Conservation (phyloP, 495 filamentous ascomycete genomes). For the Penicillium desertorum region DNA sequence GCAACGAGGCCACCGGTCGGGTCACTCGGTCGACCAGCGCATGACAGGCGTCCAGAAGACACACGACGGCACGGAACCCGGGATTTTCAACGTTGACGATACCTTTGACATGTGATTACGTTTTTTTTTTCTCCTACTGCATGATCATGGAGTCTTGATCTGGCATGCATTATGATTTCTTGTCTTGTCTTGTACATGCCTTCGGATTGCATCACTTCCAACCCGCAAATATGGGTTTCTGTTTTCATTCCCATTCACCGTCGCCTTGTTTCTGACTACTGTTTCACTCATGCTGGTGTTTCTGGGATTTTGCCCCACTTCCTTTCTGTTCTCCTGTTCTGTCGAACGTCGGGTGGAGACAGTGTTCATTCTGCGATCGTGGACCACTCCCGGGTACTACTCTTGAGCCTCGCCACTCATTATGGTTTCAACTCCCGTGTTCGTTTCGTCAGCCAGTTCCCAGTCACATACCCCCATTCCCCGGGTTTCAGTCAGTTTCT, state of each 20-base stretch:
- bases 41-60: slow-evolving; percentile 76
- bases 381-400: not conserved
- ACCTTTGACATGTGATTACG: slow-evolving; percentile 67
- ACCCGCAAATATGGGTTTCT: slow-evolving; percentile 30
- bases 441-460: not conserved
- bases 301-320: not conserved
- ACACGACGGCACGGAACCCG: slow-evolving; percentile 59
- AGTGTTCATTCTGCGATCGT: not conserved
- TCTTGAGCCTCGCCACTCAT: not conserved
- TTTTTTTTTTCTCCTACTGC: slow-evolving; percentile 31
- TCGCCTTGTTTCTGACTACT: slow-evolving; percentile 11
- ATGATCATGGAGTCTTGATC: slow-evolving; percentile 49
- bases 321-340: slow-evolving; percentile 4
- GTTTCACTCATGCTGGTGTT: slow-evolving; percentile 3
- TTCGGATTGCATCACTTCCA: slow-evolving; percentile 25
- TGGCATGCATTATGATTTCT: slow-evolving; percentile 30
- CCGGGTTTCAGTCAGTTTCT: not conserved
- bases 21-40: slow-evolving; percentile 51
- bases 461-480: slow-evolving; percentile 10
- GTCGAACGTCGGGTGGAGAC: not conserved
- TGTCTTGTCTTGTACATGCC: slow-evolving; percentile 45
- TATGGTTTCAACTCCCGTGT: not conserved
- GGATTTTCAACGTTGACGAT: slow-evolving; percentile 67
- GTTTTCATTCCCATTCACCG: slow-evolving; percentile 19
- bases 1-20: slow-evolving; percentile 40